Evolutionary conservation across 805 yeast species (phyloP).

Genomic region (Torulaspora franciscae): DNA sequence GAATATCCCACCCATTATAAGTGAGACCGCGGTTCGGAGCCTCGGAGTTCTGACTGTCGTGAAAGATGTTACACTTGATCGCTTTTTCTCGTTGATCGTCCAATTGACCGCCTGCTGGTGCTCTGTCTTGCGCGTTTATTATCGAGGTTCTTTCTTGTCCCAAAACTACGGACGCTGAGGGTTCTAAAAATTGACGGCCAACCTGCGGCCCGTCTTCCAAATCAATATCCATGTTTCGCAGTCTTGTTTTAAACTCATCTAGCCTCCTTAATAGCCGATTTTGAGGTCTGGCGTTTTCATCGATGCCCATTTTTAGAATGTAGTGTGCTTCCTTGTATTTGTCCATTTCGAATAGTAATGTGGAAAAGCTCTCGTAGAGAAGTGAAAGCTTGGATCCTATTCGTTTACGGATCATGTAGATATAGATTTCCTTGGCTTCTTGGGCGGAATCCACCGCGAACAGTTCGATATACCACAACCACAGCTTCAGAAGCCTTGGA

Average conservation of each 20-base stretch:
- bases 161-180: conserved; percentile 11
- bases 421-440: conserved; percentile 64
- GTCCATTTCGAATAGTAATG: conserved; percentile 22
- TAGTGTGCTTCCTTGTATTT: conserved; percentile 15
- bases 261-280: conserved; percentile 36
- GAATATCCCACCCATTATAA: conserved; percentile 39
- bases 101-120: background rate
- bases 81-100: background rate
- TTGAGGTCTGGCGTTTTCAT: conserved; percentile 60
- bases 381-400: conserved; percentile 65
- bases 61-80: conserved; percentile 8
- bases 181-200: conserved; percentile 5
- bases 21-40: conserved; percentile 5
- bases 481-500: conserved; percentile 68
- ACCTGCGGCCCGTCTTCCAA: conserved; percentile 1
- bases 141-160: conserved; percentile 15
- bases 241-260: conserved; percentile 13
- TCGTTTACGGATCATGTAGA: conserved; percentile 61
- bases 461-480: conserved; percentile 68
- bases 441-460: conserved; percentile 43
- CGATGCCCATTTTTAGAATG: conserved; percentile 35
- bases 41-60: conserved; percentile 2
- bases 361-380: conserved; percentile 77
- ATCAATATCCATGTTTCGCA: conserved; percentile 14
- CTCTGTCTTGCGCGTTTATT: background rate